Base-by-base conservation (phyloP, 345 rosid species). In the Psidium guajava region DNA sequence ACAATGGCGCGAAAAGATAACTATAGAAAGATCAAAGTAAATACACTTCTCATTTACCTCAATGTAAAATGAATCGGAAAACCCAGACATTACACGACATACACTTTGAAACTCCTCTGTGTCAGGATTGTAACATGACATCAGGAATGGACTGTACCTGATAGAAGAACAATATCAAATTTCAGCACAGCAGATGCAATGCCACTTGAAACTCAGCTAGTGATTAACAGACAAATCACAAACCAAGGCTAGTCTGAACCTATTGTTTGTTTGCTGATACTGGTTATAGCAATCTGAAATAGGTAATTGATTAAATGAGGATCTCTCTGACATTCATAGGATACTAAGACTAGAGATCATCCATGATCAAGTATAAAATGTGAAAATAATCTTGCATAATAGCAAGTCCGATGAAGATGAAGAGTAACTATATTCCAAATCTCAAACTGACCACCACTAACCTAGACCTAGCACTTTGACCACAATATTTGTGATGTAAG, bases 101-200 rank as follows among this genome's bases (percentile, higher is more conserved):
- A 93, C 94, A 81, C 98, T 93, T 85, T 95, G 96, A 83, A 88
- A 96, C 85, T 94, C 98, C 90, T 95, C 98, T 27, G 91, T 90
- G 87, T 96, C 98, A 28, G 96, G 93, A 85, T 92, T 90, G 89
- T 91, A 95, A 84, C 99, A 96, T 82, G 99, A 97, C 98, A 96
- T 90, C 85, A 96, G 99, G 90, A 94, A 95, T 75, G 98, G 99
- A 90, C 98, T 96, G 87, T 88, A 93, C 99, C 99, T 95, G 94
- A 40, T 59, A 59, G 11, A 12, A 59, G 11, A 12, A 27, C 86
- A 87, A 81, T 4, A 44, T 32, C 77, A 69, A 69, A 69, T 69
- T 20, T 69, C 51, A 64, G 6, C 11, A 40, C 22, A 55, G 82
- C 32, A 77, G 28, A 51, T n/a, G 42, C 74, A 18, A 25, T 40